Evolutionary conservation across 352 stramenopile species (phyloP), one percentile per base, ranked within the genome.

Genomic region (Pythium aquatile): DNA sequence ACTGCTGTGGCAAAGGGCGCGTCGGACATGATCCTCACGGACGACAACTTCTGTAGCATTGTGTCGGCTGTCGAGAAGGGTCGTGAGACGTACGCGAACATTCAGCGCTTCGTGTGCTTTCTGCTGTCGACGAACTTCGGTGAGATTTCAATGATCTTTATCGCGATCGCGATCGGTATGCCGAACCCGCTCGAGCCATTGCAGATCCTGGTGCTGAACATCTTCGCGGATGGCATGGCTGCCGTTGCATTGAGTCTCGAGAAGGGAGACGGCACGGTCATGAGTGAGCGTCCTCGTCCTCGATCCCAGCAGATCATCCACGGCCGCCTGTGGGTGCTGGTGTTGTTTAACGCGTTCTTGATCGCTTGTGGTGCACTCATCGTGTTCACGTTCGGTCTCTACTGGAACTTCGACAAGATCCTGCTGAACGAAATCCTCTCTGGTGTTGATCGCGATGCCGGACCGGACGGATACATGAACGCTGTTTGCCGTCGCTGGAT

Each of bases 41-140:
- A 99, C 71, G 97, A 99, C 73, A 98, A 98, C 72, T 99, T 99
- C 74, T 91, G 84, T 32, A 98, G 94, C 35, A 99, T 99, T 68
- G 95, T 99, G 2, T 88, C 93, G 33, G 96, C 96, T 35, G 93
- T 99, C 16, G 88, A 98, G 63, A 98, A 97, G 83, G 97, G 97
- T 10, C 83, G 97, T n/a, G 96, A 94, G 60, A 97, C 99, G 14
- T 99, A 98, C 73, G 93, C 97, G 65, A 98, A 98, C 70, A 99
- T 99, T 60, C 83, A 96, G 55, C 97, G 98, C 60, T 99, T 99
- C 67, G 82, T 99, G 61, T 97, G 97, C 70, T 99, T 99, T 70
- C 83, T 98, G 77, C 80, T 99, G 14, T 98, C 96, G 55, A 96
- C 98, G 5, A 99, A 98, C 72, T 96, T 99, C 62, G 94, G 94